Evolutionary conservation across 441 rosid species (phyloP).

Genomic region (Macaranga tanarius): DNA sequence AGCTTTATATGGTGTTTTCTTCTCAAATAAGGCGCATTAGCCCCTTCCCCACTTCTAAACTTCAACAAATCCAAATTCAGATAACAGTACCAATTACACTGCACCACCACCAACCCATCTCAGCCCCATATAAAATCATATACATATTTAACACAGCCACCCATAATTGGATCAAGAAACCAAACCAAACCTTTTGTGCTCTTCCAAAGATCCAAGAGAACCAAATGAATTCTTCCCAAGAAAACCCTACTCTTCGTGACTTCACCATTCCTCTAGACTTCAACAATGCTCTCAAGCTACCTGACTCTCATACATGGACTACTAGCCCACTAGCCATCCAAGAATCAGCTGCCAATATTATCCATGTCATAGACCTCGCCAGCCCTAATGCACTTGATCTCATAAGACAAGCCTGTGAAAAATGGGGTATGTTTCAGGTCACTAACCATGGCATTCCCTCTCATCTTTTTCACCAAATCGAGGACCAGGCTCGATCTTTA

Average conservation of each 20-base stretch:
- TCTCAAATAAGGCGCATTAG: too few species aligned
- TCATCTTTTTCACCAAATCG: slow-evolving; percentile 37
- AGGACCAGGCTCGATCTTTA: slow-evolving; percentile 35
- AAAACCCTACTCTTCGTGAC: slow-evolving; percentile 22
- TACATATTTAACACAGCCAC: too few species aligned
- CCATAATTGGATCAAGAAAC: too few species aligned
- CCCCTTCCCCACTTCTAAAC: too few species aligned
- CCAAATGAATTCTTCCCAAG: slow-evolving; percentile 19
- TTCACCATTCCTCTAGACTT: slow-evolving; percentile 36
- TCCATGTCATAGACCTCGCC: slow-evolving; percentile 53
- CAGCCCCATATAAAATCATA: too few species aligned
- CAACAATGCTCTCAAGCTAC: slow-evolving; percentile 25
- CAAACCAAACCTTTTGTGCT: neutral
- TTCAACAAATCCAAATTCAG: too few species aligned
- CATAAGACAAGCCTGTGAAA: slow-evolving; percentile 54
- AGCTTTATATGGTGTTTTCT: too few species aligned
- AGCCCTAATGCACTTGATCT: slow-evolving; percentile 41
- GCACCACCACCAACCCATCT: too few species aligned
- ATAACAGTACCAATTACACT: too few species aligned
- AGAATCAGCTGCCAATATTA: neutral
- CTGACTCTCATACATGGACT: slow-evolving; percentile 46
- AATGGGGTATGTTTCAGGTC: slow-evolving; percentile 75
- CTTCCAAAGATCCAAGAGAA: too few species aligned
- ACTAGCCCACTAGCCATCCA: neutral
- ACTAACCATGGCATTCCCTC: slow-evolving; percentile 66